These are phyloP conservation scores for Trichosporon sp. DNA, from an alignment of 1,284 basidiomycete genomes.

Conservation along the genomic window DNA sequence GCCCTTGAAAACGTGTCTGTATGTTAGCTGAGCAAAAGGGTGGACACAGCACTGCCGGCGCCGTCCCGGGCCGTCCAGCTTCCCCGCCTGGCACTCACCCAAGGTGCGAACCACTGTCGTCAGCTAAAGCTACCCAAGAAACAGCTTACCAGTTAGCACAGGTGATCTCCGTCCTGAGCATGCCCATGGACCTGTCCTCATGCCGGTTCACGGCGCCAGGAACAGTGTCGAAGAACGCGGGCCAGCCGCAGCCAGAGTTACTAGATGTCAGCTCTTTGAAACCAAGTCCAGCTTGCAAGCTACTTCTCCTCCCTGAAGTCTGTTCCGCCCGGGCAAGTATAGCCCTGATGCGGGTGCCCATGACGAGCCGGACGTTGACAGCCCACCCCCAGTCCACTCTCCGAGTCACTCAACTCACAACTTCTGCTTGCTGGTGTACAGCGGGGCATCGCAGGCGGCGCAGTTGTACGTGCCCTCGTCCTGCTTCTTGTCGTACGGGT, in stretches of 20 bases:
- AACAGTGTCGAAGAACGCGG: constrained; percentile 92
- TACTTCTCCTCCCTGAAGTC: neutral
- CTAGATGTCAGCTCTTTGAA: constrained; percentile 26
- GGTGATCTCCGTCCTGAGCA: constrained; percentile 48
- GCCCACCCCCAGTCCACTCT: neutral
- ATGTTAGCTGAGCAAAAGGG: no score
- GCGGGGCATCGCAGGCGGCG: constrained; percentile 51
- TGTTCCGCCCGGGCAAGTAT: no score
- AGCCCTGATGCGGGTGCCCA: neutral
- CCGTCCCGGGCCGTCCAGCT: neutral
- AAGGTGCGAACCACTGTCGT: constrained; percentile 75
- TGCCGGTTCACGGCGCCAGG: constrained; percentile 75
- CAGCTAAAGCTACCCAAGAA: neutral
- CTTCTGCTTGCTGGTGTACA: constrained; percentile 85
- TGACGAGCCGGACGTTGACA: neutral
- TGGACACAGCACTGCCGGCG: no score
- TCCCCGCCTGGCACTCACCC: constrained; percentile 50
- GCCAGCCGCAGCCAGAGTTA: constrained; percentile 91
- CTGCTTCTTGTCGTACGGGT: constrained; percentile 67
- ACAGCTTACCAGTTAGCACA: constrained; percentile 50
- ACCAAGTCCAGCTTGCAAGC: no score
- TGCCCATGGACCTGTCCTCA: constrained; percentile 50
- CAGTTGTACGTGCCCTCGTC: constrained; percentile 62
- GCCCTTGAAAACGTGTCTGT: constrained; percentile 76
- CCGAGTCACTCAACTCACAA: constrained; percentile 52